Evolutionary conservation across 495 filamentous ascomycete species (phyloP), one percentile per base, ranked within the genome.

Genomic region (Glutinoglossum americanum): DNA sequence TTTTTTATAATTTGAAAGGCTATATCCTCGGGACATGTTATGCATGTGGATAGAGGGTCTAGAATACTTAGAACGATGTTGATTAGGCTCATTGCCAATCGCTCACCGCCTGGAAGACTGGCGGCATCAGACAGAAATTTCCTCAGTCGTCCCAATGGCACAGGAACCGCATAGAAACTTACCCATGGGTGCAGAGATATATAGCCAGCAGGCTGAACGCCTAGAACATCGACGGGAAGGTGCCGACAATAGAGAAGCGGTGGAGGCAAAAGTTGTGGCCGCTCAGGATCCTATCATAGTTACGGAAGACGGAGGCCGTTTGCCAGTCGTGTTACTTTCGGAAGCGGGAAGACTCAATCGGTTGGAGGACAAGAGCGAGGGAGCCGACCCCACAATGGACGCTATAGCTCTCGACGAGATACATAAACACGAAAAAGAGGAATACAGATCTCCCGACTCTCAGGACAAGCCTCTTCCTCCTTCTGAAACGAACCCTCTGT

Each of bases 401-500:
- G 33, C 58, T 10, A 39, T 60, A 5, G 44, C 62, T 35, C 55
- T 60, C 13, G 53, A 61, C 26, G 55, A 49, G 53, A 17, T 56
- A 58, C 21, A 56, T 44, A 11, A 61, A 62, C 4, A 63, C 62
- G 44, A 56, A 53, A n/a, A n/a, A n/a, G n/a, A n/a, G n/a, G n/a
- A n/a, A n/a, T n/a, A n/a, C n/a, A n/a, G n/a, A n/a, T n/a, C n/a
- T n/a, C 13, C 41, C 28, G 26, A 28, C 0, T 23, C 25, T 21
- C 21, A 56, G 19, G 45, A 3, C 27, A 41, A 27, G 56, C 65
- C 70, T 1, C 60, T 68, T 64, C 80, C 80, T 0, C 76, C 81
- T 1, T 76, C 79, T 3, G 72, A 77, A 63, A 87, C 82, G 7
- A 82, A 94, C 64, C 89, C 89, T 8, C 69, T 95, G 0, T 97